Base-by-base conservation (phyloP, 192 early-diverging fungal species). In the Gryganskiella cystojenkinii region DNA sequence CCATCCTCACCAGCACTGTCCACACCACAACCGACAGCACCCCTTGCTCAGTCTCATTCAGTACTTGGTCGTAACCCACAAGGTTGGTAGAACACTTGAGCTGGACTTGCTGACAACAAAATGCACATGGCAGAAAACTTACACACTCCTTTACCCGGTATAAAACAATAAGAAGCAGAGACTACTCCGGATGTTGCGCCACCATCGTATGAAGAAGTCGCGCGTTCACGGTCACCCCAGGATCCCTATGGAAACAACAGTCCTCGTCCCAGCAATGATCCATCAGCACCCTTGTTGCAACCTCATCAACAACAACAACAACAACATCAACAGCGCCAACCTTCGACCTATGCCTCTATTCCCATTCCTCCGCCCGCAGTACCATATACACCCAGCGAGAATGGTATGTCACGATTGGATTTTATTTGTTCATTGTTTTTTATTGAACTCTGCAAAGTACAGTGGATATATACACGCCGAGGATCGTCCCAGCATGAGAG, bases 191-290 rank as follows among this genome's bases (percentile, higher is more conserved):
- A 58, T 42, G 49, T 30, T 1, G 58, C 60, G 19, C 68, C 68
- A 6, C 68, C 68, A 13, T 20, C 68, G 30, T 70, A 70, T 24
- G 68, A 70, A 4, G 68, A 70, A 11, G 60, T 61, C 13, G 43
- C 20, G 7, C 33, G 27, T 15, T 31, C 52, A n/a, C 57, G 67
- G 45, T 24, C 51, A 20, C 68, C 68, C 31, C 43, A 61, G 22
- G 19, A 6, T 6, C 47, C 46, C 13, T 53, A 70, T 9, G 10
- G 20, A n/a, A n/a, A n/a, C n/a, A n/a, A n/a, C n/a, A n/a, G 22
- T 10, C 33, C 19, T 15, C 17, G 2, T 20, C 19, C 2, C 24
- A 64, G 28, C 28, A 9, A 35, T 4, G 56, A 17, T n/a, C 52
- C 60, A 8, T 62, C 68, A 10, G 52, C 68, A 27, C 68, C 68